Evolutionary conservation across 2,329 filamentous ascomycete genomes (phyloP).

Genomic region (Sclerotinia spermophila): DNA sequence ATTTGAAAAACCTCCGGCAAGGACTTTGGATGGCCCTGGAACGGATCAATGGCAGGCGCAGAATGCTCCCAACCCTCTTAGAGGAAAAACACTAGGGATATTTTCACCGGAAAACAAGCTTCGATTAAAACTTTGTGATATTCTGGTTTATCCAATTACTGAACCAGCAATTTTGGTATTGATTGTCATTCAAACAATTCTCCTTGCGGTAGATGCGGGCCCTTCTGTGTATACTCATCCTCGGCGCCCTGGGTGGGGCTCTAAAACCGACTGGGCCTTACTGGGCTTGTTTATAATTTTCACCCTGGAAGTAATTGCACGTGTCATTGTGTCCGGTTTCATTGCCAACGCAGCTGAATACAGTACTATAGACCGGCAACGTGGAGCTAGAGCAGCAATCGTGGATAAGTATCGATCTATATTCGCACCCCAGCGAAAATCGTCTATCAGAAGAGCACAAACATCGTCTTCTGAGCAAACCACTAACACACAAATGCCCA

Average conservation of each 20-base stretch:
- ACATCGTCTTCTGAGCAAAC: constrained; percentile 22
- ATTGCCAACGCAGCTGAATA: constrained; percentile 88
- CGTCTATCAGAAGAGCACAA: constrained; percentile 29
- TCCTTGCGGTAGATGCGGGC: constrained; percentile 82
- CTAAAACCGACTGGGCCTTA: constrained; percentile 49
- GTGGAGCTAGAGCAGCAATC: constrained; percentile 70
- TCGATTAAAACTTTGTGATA: constrained; percentile 70
- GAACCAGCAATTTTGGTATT: constrained; percentile 83
- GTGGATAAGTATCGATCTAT: constrained; percentile 72
- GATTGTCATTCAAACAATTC: constrained; percentile 81
- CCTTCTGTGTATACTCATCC: constrained; percentile 63
- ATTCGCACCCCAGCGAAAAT: constrained; percentile 75
- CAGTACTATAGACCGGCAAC: constrained; percentile 78
- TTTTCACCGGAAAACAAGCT: constrained; percentile 76
- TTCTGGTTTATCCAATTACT: constrained; percentile 80
- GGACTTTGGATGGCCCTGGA: constrained; percentile 9
- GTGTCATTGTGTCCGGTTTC: constrained; percentile 90
- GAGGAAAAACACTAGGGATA: constrained; percentile 79
- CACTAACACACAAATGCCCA: constrained; percentile 27
- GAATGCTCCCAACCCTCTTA: constrained; percentile 69
- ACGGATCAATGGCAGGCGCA: constrained; percentile 26
- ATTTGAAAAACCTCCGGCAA: constrained; percentile 31
- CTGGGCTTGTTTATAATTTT: constrained; percentile 84
- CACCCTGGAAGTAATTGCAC: constrained; percentile 76
- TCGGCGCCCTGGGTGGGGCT: constrained; percentile 63